These are phyloP conservation scores for Rubia peregrina DNA, from an alignment of 305 asterid species.

Conservation along the genomic window DNA sequence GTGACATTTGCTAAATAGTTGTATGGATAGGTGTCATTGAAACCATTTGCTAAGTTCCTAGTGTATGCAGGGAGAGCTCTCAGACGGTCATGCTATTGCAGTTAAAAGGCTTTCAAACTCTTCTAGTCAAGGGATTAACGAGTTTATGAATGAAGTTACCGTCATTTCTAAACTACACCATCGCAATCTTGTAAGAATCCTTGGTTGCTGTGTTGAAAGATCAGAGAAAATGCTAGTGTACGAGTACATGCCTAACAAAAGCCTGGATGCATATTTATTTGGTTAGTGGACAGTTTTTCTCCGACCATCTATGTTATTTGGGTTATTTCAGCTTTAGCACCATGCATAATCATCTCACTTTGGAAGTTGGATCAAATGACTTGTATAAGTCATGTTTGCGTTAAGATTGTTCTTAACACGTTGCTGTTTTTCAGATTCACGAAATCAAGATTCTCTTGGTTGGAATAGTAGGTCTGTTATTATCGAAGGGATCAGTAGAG, in stretches of 20 bases:
- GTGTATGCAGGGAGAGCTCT: slow-evolving; percentile 8
- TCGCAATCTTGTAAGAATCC: not conserved
- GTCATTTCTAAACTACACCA: not conserved
- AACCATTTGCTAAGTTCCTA: not conserved
- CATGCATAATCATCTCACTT: not conserved
- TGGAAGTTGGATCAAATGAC: not conserved
- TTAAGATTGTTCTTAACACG: no score
- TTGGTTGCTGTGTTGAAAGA: not conserved
- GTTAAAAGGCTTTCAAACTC: not conserved
- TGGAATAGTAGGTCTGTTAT: not conserved
- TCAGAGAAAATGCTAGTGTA: not conserved
- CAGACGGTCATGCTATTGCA: not conserved
- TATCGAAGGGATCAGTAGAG: not conserved
- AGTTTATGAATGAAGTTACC: not conserved
- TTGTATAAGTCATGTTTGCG: not conserved
- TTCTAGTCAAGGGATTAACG: not conserved
- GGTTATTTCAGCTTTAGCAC: not conserved
- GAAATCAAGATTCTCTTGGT: not conserved
- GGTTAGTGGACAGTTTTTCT: not conserved
- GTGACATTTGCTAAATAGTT: not conserved
- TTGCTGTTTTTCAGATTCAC: not conserved
- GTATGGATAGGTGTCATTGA: no score
- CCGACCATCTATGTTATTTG: no score
- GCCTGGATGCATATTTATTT: not conserved
- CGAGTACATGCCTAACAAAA: not conserved